Percentiles rank a stretch among this genome's conserved stretches.
phyloP scores from a whole-genome alignment of 2,329 filamentous ascomycete genomes.

The Cephalotrichum gorgonifer region DNA sequence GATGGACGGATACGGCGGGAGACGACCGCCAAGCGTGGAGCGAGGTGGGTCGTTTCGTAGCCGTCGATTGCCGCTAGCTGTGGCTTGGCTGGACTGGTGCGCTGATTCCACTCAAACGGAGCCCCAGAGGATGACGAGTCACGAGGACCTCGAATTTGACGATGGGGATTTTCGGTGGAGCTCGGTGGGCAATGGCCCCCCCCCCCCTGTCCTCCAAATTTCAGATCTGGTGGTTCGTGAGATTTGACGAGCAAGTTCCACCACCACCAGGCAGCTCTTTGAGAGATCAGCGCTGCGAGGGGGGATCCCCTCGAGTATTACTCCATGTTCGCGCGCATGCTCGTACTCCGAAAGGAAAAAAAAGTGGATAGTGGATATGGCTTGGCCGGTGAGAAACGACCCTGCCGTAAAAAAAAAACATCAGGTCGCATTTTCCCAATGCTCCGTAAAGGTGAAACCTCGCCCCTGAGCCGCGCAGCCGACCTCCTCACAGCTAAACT shows the following conservation, averaged over 20 bases:
- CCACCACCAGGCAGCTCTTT: not conserved
- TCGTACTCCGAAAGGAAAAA: too few species aligned
- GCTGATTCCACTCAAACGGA: not conserved
- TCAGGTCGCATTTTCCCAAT: not conserved
- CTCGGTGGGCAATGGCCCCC: not conserved
- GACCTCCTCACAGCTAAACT: not conserved
- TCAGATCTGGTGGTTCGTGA: too few species aligned
- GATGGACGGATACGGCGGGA: not conserved
- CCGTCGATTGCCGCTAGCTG: not conserved
- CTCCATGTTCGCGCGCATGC: too few species aligned
- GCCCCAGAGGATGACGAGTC: not conserved
- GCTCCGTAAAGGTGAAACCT: not conserved
- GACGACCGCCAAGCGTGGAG: too few species aligned
- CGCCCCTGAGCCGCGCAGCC: not conserved
- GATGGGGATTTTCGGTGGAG: not conserved
- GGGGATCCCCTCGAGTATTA: too few species aligned
- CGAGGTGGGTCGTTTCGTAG: too few species aligned
- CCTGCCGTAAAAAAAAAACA: not conserved
- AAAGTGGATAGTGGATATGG: too few species aligned
- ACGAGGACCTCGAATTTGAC: not conserved
- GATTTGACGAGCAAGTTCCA: too few species aligned
- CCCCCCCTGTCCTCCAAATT: too few species aligned
- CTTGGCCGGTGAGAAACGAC: not conserved
- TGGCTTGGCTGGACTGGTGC: not conserved
- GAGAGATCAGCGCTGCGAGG: too few species aligned